phyloP scores from a whole-genome alignment of 768 basidiomycete genomes.

The Xerocomellus dryophilus region DNA sequence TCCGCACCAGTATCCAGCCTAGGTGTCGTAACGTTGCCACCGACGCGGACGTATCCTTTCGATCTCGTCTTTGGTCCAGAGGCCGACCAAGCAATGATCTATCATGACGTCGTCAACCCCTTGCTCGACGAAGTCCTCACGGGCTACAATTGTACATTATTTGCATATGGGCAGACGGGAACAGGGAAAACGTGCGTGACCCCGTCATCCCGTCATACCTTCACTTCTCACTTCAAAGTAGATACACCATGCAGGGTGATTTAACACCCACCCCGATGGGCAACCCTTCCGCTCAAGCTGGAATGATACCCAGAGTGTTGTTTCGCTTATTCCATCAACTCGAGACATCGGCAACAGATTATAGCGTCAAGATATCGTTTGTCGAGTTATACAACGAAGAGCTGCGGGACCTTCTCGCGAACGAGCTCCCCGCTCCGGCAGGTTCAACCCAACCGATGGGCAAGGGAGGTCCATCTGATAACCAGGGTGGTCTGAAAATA shows the following conservation, averaged over 20 bases:
- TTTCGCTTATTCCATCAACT: constrained; percentile 89
- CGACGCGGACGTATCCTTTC: constrained; percentile 86
- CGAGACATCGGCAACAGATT: constrained; percentile 74
- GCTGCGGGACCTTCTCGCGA: constrained; percentile 85
- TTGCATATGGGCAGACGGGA: constrained; percentile 98
- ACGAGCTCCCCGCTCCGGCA: constrained; percentile 67
- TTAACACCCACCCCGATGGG: constrained; percentile 77
- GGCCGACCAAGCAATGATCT: constrained; percentile 92
- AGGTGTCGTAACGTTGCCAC: constrained; percentile 71
- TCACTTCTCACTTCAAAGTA: constrained; percentile 30
- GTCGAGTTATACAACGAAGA: constrained; percentile 99
- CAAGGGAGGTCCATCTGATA: constrained; percentile 49
- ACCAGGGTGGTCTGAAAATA: constrained; percentile 70
- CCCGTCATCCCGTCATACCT: background rate
- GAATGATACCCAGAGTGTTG: constrained; percentile 93
- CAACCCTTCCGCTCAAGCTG: constrained; percentile 84
- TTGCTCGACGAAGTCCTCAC: constrained; percentile 91
- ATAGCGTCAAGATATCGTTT: constrained; percentile 89
- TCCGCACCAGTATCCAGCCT: constrained; percentile 64
- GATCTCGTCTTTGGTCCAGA: constrained; percentile 96
- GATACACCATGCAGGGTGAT: constrained; percentile 98
- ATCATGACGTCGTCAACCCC: constrained; percentile 88
- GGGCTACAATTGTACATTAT: constrained; percentile 96
- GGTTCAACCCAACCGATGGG: constrained; percentile 79
- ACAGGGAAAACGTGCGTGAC: constrained; percentile 92